Evolutionary conservation across 2,329 filamentous ascomycete species (phyloP).

Genomic region (Fusarium sp.): DNA sequence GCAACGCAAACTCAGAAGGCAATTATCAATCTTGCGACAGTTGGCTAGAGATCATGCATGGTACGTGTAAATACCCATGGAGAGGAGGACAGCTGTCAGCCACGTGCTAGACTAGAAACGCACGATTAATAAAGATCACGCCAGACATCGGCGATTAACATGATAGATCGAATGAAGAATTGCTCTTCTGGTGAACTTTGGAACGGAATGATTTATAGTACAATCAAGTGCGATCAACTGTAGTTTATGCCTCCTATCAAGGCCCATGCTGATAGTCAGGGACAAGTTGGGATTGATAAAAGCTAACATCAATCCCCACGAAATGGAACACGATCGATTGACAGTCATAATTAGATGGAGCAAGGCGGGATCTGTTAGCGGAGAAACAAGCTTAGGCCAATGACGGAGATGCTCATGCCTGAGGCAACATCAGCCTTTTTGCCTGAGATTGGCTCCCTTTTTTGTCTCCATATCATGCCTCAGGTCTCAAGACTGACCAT

Average conservation of each 20-base stretch:
- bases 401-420: slow-evolving; percentile 44
- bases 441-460: slow-evolving; percentile 9
- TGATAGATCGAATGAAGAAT: not conserved
- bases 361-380: slow-evolving; percentile 20
- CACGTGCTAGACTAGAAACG: slow-evolving; percentile 26
- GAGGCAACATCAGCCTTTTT: slow-evolving; percentile 41
- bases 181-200: not conserved
- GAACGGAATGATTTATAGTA: not conserved
- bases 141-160: slow-evolving; percentile 3
- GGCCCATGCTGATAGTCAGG: not conserved
- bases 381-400: slow-evolving; percentile 37
- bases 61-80: slow-evolving; percentile 26
- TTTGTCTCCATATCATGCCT: slow-evolving; percentile 32
- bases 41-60: slow-evolving; percentile 16
- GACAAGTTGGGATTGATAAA: slow-evolving; percentile 15
- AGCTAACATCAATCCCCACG: slow-evolving; percentile 17
- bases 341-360: not conserved
- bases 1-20: slow-evolving; percentile 13
- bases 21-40: slow-evolving; percentile 20
- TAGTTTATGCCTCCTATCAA: not conserved
- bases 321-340: slow-evolving; percentile 21
- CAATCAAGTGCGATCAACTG: not conserved
- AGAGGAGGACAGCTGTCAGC: slow-evolving; percentile 29
- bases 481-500: slow-evolving; percentile 27
- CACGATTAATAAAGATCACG: slow-evolving; percentile 17